Percentiles rank a stretch among this genome's conserved stretches.
phyloP scores from a whole-genome alignment of 768 basidiomycete genomes.

The Pleurotus ostreatus region DNA sequence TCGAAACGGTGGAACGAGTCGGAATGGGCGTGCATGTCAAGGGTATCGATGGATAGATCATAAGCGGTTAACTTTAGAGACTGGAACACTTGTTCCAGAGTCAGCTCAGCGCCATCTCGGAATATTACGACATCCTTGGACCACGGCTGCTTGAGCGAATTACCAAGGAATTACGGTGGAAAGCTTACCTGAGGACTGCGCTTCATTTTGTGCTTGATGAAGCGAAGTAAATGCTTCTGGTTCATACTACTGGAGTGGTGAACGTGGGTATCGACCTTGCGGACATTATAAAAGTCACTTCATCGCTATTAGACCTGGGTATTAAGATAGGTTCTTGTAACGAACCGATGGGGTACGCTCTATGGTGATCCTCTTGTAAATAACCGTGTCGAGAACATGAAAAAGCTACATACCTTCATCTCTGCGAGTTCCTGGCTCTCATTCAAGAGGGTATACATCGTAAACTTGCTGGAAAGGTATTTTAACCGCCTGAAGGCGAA shows the following conservation, averaged over 20 bases:
- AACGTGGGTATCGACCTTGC: conserved; percentile 98
- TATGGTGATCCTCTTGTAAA: conserved; percentile 18
- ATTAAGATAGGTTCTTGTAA: neutral
- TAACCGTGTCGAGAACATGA: neutral
- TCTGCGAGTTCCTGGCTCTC: conserved; percentile 92
- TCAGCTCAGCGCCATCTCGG: conserved; percentile 87
- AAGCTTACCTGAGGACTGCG: conserved; percentile 67
- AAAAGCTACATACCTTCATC: conserved; percentile 73
- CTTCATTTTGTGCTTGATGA: conserved; percentile 99
- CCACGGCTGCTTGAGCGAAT: neutral
- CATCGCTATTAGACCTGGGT: neutral
- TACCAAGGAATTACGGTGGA: neutral
- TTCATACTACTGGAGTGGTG: conserved; percentile 99
- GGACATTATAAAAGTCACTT: conserved; percentile 97
- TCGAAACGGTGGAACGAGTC: conserved; percentile 99
- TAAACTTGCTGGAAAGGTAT: conserved; percentile 91
- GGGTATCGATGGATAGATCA: conserved; percentile 96
- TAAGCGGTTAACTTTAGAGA: conserved; percentile 94
- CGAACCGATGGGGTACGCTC: conserved; percentile 80
- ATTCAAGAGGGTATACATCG: conserved; percentile 87
- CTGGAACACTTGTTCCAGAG: conserved; percentile 91
- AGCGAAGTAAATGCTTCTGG: conserved; percentile 95
- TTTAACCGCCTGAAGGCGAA: conserved; percentile 90
- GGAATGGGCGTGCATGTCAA: conserved; percentile 99
- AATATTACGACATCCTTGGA: conserved; percentile 90